Percentiles rank a stretch among this genome's conserved stretches.
These are phyloP conservation scores for Pseudocercospora pini-densiflorae DNA, from an alignment of 2,329 filamentous ascomycete species.

Conservation along the genomic window DNA sequence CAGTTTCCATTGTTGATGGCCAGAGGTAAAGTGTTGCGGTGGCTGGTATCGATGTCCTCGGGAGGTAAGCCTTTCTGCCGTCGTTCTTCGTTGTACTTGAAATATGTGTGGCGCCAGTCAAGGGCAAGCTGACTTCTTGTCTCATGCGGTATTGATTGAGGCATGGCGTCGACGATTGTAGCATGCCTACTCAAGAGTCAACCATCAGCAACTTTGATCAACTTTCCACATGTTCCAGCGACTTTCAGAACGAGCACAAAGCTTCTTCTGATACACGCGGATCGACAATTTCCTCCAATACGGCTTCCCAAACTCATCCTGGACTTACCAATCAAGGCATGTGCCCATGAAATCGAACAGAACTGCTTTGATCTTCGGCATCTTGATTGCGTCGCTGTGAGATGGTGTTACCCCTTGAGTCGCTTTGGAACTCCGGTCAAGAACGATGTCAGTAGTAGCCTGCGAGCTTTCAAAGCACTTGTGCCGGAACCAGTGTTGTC, in stretches of 20 bases:
- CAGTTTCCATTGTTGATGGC: constrained; percentile 36
- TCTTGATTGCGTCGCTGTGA: background rate
- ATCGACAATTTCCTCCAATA: too few relatives aligned
- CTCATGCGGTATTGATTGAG: constrained; percentile 8
- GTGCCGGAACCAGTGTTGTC: background rate
- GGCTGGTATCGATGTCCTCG: constrained; percentile 60
- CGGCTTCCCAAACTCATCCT: background rate
- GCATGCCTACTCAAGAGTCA: constrained; percentile 42
- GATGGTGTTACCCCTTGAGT: background rate
- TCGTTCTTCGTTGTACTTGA: constrained; percentile 50
- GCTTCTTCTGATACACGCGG: too few relatives aligned
- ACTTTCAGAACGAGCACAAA: too few relatives aligned
- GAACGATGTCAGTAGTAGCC: background rate
- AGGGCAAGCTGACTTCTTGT: constrained; percentile 47
- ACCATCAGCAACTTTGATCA: background rate
- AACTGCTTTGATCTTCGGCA: constrained; percentile 46
- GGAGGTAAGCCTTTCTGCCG: constrained; percentile 41
- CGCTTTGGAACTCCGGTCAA: background rate
- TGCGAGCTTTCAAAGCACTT: background rate
- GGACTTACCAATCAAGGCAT: constrained; percentile 54
- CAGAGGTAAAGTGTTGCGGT: constrained; percentile 46
- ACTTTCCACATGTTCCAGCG: too few relatives aligned
- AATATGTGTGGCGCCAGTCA: constrained; percentile 58
- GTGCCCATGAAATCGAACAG: constrained; percentile 65
- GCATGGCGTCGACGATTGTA: constrained; percentile 16